phyloP scores from a whole-genome alignment of 2,329 filamentous ascomycete genomes.

The Colletotrichum theobromicola region DNA sequence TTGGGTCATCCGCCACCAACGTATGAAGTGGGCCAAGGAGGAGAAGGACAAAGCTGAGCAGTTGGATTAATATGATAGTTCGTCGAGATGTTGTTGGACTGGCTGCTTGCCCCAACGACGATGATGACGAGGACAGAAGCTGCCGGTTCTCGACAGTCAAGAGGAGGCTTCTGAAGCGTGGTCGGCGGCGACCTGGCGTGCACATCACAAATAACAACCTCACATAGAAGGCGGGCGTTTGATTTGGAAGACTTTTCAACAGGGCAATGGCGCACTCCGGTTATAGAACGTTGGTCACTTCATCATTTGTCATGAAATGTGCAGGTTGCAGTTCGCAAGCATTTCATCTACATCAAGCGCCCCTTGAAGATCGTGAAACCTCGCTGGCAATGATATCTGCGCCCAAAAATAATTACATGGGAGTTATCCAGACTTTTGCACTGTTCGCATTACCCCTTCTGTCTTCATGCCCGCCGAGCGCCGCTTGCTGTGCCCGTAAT shows the following conservation, averaged over 20 bases:
- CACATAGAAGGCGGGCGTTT: background rate
- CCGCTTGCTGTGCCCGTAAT: background rate
- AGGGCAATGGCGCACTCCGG: background rate
- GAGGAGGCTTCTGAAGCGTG: background rate
- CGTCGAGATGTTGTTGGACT: background rate
- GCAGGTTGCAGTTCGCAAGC: background rate
- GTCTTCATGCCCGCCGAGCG: background rate
- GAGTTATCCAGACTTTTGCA: background rate
- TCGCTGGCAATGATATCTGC: background rate
- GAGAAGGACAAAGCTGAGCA: slow-evolving; percentile 41
- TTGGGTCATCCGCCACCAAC: slow-evolving; percentile 70
- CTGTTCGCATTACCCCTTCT: background rate
- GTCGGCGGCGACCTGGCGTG: background rate
- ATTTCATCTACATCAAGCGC: background rate
- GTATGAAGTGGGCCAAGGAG: slow-evolving; percentile 39
- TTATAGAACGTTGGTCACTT: background rate
- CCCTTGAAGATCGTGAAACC: background rate
- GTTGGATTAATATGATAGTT: slow-evolving; percentile 33
- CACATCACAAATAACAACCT: background rate
- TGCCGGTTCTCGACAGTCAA: background rate
- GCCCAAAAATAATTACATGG: background rate
- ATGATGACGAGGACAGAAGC: background rate
- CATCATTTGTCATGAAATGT: background rate
- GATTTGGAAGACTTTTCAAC: background rate
- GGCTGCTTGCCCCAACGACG: background rate